Percentiles rank a stretch among this genome's conserved stretches.
Conservation (phyloP, 2,329 filamentous ascomycete genomes). For the Colletotrichum neosansevieriae region DNA sequence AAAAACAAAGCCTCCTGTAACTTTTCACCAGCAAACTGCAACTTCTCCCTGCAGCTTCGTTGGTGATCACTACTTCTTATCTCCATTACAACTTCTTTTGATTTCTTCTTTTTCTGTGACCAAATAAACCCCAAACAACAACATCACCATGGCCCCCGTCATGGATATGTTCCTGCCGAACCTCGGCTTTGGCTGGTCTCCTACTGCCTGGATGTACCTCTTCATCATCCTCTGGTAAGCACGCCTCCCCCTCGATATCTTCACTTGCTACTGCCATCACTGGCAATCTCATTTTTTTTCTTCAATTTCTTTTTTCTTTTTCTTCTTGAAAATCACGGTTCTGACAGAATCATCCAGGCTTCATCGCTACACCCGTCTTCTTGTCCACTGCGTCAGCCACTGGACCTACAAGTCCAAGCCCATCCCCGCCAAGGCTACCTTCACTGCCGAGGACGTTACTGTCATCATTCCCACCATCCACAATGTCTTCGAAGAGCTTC, state of each 20-base stretch:
- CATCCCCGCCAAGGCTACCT: slow-evolving; percentile 82
- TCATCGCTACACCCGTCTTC: slow-evolving; percentile 86
- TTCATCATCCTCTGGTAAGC: slow-evolving; percentile 59
- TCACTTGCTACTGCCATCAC: neutral
- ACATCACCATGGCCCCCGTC: slow-evolving; percentile 29
- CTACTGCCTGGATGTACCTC: slow-evolving; percentile 40
- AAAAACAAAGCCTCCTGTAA: neutral
- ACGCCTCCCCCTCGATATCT: slow-evolving; percentile 1
- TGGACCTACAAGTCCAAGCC: slow-evolving; percentile 89
- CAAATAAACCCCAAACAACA: neutral
- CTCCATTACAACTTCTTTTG: neutral
- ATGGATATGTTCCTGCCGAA: slow-evolving; percentile 38
- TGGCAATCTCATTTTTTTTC: neutral
- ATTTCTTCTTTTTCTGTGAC: neutral
- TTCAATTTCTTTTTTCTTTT: neutral
- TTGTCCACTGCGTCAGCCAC: slow-evolving; percentile 88
- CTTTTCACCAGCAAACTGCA: slow-evolving; percentile 3
- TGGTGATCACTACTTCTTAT: slow-evolving; percentile 5
- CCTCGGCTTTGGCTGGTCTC: slow-evolving; percentile 37
- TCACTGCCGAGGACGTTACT: slow-evolving; percentile 87
- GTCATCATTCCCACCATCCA: slow-evolving; percentile 95
- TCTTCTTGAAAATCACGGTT: neutral
- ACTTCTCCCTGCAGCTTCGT: neutral
- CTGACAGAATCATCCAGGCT: slow-evolving; percentile 66
- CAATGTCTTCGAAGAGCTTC: slow-evolving; percentile 85